Evolutionary conservation across 2,329 filamentous ascomycete species (phyloP).

Genomic region (Davidsoniella virescens): DNA sequence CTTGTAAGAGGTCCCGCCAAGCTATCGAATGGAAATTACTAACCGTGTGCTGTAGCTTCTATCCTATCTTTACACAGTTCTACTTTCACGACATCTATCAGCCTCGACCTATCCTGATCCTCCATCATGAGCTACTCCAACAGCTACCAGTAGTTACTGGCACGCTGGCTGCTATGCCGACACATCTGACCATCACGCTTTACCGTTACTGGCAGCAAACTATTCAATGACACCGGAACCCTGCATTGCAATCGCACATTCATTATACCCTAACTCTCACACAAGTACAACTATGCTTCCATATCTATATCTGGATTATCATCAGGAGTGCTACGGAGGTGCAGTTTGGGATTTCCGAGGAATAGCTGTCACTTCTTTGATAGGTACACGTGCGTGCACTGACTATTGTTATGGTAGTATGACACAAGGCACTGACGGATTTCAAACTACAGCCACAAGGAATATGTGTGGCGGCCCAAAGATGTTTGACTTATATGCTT

Average conservation of each 20-base stretch:
- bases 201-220: slow-evolving; percentile 20
- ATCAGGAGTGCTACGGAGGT: slow-evolving; percentile 21
- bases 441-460: slow-evolving; percentile 17
- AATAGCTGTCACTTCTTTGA: slow-evolving; percentile 16
- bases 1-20: too few species aligned
- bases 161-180: slow-evolving; percentile 20
- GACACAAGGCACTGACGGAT: slow-evolving; percentile 2
- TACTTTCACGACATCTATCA: neutral
- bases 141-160: slow-evolving; percentile 18
- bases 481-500: slow-evolving; percentile 22
- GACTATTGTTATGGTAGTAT: slow-evolving; percentile 18
- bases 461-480: slow-evolving; percentile 20
- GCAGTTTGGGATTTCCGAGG: slow-evolving; percentile 16
- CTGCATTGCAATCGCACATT: slow-evolving; percentile 20
- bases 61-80: too few species aligned
- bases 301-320: slow-evolving; percentile 21
- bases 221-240: slow-evolving; percentile 21
- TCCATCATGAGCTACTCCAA: slow-evolving; percentile 13
- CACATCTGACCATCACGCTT: slow-evolving; percentile 17
- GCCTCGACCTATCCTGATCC: neutral
- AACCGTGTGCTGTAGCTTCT: too few species aligned
- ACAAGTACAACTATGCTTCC: slow-evolving; percentile 17
- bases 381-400: slow-evolving; percentile 19
- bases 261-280: slow-evolving; percentile 17
- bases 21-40: too few species aligned